A percentile compares a stretch with the other conserved stretches of the same genome.
Evolutionary conservation across 106 monocot genomes (phyloP).

Genomic region (Dioscorea zingiberensis): DNA sequence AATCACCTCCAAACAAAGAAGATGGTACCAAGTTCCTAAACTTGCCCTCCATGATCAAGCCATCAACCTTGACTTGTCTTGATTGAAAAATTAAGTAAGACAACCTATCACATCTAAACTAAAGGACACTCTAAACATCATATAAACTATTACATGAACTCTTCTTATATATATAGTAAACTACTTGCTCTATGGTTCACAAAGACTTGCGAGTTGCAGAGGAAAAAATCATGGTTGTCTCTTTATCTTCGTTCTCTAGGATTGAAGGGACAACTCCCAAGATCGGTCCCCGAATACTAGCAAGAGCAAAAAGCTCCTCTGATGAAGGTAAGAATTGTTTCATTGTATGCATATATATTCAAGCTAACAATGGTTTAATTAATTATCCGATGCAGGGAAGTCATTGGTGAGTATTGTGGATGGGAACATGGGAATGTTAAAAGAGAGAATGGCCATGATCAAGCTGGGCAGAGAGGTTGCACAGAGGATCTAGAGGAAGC

Average conservation of each 20-base stretch:
- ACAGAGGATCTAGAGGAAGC: neutral
- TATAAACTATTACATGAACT: no score
- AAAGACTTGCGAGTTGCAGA: no score
- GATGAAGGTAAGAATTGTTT: neutral
- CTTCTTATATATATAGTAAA: no score
- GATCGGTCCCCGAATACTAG: neutral
- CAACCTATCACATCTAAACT: no score
- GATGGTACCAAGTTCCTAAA: no score
- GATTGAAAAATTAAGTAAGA: no score
- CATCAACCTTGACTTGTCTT: no score
- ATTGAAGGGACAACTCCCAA: neutral
- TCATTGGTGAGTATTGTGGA: constrained; percentile 8
- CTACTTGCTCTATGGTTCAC: no score
- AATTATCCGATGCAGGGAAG: neutral
- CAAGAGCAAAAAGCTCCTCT: neutral
- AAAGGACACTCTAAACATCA: no score
- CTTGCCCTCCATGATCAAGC: no score
- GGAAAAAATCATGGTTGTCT: neutral
- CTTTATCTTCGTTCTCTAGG: neutral
- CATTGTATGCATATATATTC: neutral
- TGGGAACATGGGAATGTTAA: constrained; percentile 17
- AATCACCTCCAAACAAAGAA: no score
- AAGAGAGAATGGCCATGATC: constrained; percentile 5
- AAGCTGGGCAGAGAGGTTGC: constrained; percentile 4
- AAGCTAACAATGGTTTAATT: neutral